Evolutionary conservation across 768 basidiomycete species (phyloP).

Genomic region (Rickenella mellea): DNA sequence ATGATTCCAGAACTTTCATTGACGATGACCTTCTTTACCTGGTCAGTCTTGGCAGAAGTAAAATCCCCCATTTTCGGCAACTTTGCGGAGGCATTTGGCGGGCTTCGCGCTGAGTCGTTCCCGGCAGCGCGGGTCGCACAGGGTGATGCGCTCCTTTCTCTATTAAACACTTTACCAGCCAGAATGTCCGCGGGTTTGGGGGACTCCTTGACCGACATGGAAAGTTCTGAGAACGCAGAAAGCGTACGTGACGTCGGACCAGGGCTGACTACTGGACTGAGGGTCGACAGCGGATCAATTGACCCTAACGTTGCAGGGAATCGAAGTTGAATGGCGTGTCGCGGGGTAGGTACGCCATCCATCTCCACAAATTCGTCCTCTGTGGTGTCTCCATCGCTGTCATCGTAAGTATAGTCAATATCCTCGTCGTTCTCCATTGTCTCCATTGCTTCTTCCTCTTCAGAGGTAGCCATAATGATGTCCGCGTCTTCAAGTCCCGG

Average conservation of each 20-base stretch:
- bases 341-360: slow-evolving; percentile 63
- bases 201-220: slow-evolving; percentile 24
- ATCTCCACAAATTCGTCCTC: slow-evolving; percentile 79
- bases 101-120: no score
- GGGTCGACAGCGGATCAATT: slow-evolving; percentile 69
- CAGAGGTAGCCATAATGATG: slow-evolving; percentile 30
- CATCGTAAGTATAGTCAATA: slow-evolving; percentile 21
- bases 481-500: slow-evolving; percentile 43
- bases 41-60: slow-evolving; percentile 4
- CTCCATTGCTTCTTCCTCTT: slow-evolving; percentile 16
- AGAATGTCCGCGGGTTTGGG: slow-evolving; percentile 65
- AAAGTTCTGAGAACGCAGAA: slow-evolving; percentile 16
- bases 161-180: slow-evolving; percentile 47
- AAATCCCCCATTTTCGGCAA: slow-evolving; percentile 5
- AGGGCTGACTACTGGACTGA: slow-evolving; percentile 40
- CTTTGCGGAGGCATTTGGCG: no score
- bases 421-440: slow-evolving; percentile 28
- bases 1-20: no score
- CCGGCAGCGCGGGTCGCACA: no score
- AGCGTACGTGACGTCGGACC: not conserved
- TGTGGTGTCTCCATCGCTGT: slow-evolving; percentile 66
- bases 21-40: slow-evolving; percentile 1
- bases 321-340: slow-evolving; percentile 63
- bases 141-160: no score
- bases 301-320: slow-evolving; percentile 53